Percentiles rank a stretch among this genome's conserved stretches.
phyloP scores from a whole-genome alignment of 78 protist species.

The Anaeramoeba ignava region DNA sequence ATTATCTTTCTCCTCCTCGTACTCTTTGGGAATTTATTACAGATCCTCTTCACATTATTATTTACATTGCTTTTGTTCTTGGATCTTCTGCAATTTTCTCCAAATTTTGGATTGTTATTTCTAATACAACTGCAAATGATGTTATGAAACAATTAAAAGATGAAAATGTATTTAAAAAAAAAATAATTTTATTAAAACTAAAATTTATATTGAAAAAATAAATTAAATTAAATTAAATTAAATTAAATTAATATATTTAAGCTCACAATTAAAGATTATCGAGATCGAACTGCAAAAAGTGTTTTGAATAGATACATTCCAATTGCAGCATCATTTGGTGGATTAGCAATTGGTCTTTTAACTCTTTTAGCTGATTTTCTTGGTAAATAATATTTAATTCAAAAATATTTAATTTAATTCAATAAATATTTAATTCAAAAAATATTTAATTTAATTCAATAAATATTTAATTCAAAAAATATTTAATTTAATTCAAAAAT shows the following conservation, averaged over 20 bases:
- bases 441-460: too few species aligned
- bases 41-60: slow-evolving; percentile 91
- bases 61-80: slow-evolving; percentile 84
- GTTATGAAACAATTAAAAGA: too few species aligned
- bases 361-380: slow-evolving; percentile 91
- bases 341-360: slow-evolving; percentile 97
- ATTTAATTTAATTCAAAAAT: too few species aligned
- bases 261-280: background rate
- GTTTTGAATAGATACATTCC: slow-evolving; percentile 95
- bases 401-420: too few species aligned
- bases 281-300: slow-evolving; percentile 45
- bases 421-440: too few species aligned
- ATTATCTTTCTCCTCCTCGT: slow-evolving; percentile 93
- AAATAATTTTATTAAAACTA: too few species aligned
- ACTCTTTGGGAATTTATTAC: slow-evolving; percentile 44
- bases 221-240: too few species aligned
- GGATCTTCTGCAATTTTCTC: slow-evolving; percentile 96
- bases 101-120: slow-evolving; percentile 73
- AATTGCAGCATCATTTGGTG: slow-evolving; percentile 98
- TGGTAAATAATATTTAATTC: slow-evolving; percentile 67
- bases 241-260: too few species aligned
- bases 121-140: too few species aligned
- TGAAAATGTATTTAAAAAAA: too few species aligned
- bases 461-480: too few species aligned
- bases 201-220: too few species aligned